Evolutionary conservation across 352 stramenopile species (phyloP), one percentile per base, ranked within the genome.

Genomic region (Pythium folliculosum): DNA sequence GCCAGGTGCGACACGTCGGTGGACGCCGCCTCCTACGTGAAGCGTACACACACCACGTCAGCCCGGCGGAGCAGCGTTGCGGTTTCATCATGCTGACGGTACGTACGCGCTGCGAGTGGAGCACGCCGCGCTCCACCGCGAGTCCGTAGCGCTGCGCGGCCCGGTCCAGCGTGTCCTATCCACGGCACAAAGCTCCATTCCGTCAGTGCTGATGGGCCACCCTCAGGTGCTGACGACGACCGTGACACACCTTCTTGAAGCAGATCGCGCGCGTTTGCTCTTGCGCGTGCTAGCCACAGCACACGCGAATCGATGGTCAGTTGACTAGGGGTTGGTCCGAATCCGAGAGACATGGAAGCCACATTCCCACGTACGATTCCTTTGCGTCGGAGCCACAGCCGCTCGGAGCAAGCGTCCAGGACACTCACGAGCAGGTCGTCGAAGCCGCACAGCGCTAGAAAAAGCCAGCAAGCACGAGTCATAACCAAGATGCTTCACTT

Each of bases 361-460:
- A 23, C 44, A n/a, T 1, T 19, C 13, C 40, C 5, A 47, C 60
- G 1, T 30, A 73, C 67, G 12, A 69, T 63, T 9, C 67, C 67
- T 53, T 60, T 61, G 22, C 67, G 67, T 22, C 67, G 56, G 25
- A 81, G 40, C 69, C 73, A 61, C 71, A 63, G 30, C 37, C 69
- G 12, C 43, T 55, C 40, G 16, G 12, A 2, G 43, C 16, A 30
- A 7, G 21, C 6, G 3, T 38, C 5, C 21, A 45, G 55, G 14
- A 55, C 17, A 6, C 53, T 47, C 22, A 50, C 38, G 10, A 79
- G 60, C 22, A 89, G 76, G 45, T 89, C 77, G 27, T 91, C 80
- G 60, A 89, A 78, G 27, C 82, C 73, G 30, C 80, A 91, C 2
- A 91, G 73, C 14, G 71, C 82, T 91, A 40, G 25, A 3, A 59